A percentile compares a stretch with the other conserved stretches of the same genome.
phyloP scores from a whole-genome alignment of 495 filamentous ascomycete species.

The Podospora appendiculata region DNA sequence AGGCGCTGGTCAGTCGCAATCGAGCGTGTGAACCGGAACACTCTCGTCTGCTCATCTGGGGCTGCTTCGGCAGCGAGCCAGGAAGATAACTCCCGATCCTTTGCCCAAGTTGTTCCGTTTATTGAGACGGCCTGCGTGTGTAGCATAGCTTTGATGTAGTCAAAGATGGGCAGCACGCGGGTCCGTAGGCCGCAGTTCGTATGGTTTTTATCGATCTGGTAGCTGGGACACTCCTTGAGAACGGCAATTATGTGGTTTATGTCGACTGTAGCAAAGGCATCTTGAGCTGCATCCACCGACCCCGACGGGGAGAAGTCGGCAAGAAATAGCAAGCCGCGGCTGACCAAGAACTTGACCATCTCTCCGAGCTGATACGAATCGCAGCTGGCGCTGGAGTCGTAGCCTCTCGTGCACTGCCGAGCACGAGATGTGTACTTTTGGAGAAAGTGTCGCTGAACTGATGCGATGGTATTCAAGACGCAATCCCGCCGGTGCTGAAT shows the following conservation, averaged over 20 bases:
- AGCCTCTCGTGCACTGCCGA: constrained; percentile 68
- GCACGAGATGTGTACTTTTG: constrained; percentile 54
- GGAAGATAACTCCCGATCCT: constrained; percentile 18
- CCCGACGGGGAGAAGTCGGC: constrained; percentile 31
- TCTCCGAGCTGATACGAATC: constrained; percentile 84
- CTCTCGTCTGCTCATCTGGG: not conserved
- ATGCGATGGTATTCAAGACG: constrained; percentile 68
- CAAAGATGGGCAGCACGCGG: constrained; percentile 58
- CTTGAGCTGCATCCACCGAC: constrained; percentile 15
- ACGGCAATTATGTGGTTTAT: constrained; percentile 26
- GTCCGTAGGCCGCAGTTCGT: constrained; percentile 68
- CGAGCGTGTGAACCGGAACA: constrained; percentile 33
- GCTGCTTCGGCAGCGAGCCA: constrained; percentile 17
- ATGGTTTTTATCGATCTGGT: constrained; percentile 75
- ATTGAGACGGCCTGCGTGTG: constrained; percentile 37
- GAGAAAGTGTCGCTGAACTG: constrained; percentile 67
- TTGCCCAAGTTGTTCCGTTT: constrained; percentile 37
- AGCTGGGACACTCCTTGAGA: constrained; percentile 51
- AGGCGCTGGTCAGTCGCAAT: constrained; percentile 32
- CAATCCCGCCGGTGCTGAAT: constrained; percentile 60
- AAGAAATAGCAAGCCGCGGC: constrained; percentile 42
- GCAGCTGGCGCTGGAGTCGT: constrained; percentile 66
- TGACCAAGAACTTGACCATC: constrained; percentile 70
- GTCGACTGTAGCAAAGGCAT: constrained; percentile 24
- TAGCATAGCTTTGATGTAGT: constrained; percentile 51